Evolutionary conservation across 352 stramenopile species (phyloP).

Genomic region (Phytophthora fragariae): DNA sequence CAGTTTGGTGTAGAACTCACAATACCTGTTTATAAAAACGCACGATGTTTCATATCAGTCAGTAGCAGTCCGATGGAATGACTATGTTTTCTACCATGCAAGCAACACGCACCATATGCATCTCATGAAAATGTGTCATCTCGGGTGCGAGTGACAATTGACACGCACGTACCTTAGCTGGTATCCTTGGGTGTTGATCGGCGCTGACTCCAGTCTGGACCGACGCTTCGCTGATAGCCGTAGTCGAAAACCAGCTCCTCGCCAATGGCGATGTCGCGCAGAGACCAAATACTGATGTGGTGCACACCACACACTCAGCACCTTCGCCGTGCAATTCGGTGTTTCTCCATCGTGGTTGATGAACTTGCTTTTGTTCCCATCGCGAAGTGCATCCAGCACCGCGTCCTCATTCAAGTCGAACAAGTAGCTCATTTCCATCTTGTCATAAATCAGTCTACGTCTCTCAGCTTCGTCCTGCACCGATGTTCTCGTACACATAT

Average conservation of each 20-base stretch:
- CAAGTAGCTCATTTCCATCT: constrained; percentile 82
- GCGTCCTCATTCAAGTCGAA: constrained; percentile 93
- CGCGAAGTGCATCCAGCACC: constrained; percentile 87
- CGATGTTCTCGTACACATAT: constrained; percentile 71
- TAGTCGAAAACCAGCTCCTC: constrained; percentile 77
- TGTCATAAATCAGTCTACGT: constrained; percentile 83
- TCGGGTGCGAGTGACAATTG: background rate
- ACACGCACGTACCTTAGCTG: constrained; percentile 22
- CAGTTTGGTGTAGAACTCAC: too few species aligned
- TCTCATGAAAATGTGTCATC: background rate
- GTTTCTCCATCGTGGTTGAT: constrained; percentile 48
- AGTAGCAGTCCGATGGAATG: too few species aligned
- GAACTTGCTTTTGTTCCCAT: constrained; percentile 82
- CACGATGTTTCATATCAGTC: too few species aligned
- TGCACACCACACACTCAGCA: constrained; percentile 87
- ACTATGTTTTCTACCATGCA: too few species aligned
- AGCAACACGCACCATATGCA: background rate
- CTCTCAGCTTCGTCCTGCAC: constrained; percentile 72
- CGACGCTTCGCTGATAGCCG: constrained; percentile 60
- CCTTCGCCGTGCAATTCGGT: constrained; percentile 80
- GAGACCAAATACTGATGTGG: constrained; percentile 90
- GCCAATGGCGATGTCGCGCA: constrained; percentile 76
- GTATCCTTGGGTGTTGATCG: constrained; percentile 6
- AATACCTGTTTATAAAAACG: too few species aligned
- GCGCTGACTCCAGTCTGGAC: constrained; percentile 62